phyloP scores from a whole-genome alignment of 257 asterid genomes.

The Solanum medicagineum region DNA sequence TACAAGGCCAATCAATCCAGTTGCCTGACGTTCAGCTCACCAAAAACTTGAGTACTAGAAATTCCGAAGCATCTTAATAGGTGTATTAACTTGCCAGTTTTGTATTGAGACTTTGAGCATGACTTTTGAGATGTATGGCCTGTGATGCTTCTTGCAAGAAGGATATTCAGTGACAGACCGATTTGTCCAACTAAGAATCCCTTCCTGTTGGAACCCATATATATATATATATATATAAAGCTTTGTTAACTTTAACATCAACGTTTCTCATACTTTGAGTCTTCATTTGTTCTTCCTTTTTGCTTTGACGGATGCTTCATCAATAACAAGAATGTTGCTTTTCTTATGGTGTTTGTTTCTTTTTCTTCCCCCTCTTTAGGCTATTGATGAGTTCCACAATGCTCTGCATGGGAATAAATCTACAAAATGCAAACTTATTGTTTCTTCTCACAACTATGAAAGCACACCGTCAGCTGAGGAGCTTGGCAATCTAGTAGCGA shows the following conservation, averaged over 20 bases:
- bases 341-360: neutral
- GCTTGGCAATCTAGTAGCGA: constrained; percentile 79
- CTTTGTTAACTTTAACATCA: neutral
- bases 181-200: neutral
- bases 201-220: neutral
- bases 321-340: neutral
- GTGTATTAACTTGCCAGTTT: neutral
- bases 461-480: constrained; percentile 75
- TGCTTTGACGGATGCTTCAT: neutral
- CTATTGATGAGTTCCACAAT: constrained; percentile 60
- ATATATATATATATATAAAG: too few relatives aligned
- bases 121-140: neutral
- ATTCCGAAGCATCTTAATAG: neutral
- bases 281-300: neutral
- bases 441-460: constrained; percentile 88
- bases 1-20: neutral
- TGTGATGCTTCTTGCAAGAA: neutral
- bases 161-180: neutral
- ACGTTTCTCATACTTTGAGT: neutral
- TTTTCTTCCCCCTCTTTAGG: constrained; percentile 28
- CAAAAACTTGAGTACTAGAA: neutral
- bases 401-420: constrained; percentile 46
- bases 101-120: neutral
- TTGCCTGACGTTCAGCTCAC: neutral
- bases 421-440: constrained; percentile 68